phyloP scores from a whole-genome alignment of 2,329 filamentous ascomycete species.

The Westerdykella sp. region DNA sequence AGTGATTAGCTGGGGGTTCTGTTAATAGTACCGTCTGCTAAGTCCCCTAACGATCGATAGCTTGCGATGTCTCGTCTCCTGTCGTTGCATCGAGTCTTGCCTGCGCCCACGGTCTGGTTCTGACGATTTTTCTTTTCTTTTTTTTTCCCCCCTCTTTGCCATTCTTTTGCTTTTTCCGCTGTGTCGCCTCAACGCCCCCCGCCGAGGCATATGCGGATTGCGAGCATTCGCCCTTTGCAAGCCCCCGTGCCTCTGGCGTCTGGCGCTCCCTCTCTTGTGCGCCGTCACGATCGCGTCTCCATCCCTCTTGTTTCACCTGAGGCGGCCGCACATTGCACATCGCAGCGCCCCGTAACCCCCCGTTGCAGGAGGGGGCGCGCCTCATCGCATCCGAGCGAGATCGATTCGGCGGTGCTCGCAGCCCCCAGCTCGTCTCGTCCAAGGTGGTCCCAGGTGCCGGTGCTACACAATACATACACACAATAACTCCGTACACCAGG shows the following conservation, averaged over 20 bases:
- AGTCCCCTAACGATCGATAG: too few species aligned
- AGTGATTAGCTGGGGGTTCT: too few species aligned
- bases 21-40: too few species aligned
- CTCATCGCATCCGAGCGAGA: conserved; percentile 30
- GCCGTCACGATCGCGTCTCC: conserved; percentile 24
- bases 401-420: conserved; percentile 25
- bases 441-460: conserved; percentile 19
- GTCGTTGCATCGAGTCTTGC: too few species aligned
- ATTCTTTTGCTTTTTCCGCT: too few species aligned
- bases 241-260: not conserved
- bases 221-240: not conserved
- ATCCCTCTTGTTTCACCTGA: conserved; percentile 33
- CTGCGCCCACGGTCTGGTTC: too few species aligned
- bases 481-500: conserved; percentile 33
- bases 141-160: too few species aligned
- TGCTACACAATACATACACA: conserved; percentile 31
- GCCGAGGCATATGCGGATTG: too few species aligned
- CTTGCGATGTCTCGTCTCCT: too few species aligned
- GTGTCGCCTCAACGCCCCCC: too few species aligned
- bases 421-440: too few species aligned
- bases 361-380: conserved; percentile 28
- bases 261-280: conserved; percentile 30
- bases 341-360: conserved; percentile 20
- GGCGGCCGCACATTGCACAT: conserved; percentile 21
- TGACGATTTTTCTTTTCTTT: too few species aligned